A percentile compares a stretch with the other conserved stretches of the same genome.
Conservation (phyloP, 2,329 filamentous ascomycete species). For the Fusarium solani-melongenae region DNA sequence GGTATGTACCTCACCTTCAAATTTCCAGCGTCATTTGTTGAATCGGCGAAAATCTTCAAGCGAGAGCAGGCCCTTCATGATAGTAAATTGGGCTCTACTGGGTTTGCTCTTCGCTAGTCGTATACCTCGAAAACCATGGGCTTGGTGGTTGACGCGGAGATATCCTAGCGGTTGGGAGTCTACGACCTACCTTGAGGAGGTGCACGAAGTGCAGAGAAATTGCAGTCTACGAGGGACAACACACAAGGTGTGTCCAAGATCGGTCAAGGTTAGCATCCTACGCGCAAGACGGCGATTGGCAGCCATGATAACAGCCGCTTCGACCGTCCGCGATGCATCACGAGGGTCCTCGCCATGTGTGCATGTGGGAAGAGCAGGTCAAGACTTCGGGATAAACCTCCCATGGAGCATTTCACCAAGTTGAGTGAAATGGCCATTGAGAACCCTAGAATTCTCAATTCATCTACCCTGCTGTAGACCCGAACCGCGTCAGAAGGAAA, state of each 20-base stretch:
- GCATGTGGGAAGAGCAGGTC: conserved; percentile 38
- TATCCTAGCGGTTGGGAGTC: conserved; percentile 75
- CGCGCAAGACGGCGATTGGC: neutral
- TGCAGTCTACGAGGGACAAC: conserved; percentile 30
- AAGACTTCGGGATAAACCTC: conserved; percentile 77
- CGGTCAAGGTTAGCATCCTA: conserved; percentile 29
- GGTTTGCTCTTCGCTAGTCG: conserved; percentile 86
- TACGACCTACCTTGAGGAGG: conserved; percentile 36
- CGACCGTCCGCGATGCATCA: conserved; percentile 25
- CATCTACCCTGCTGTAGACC: conserved; percentile 54
- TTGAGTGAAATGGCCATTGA: conserved; percentile 79
- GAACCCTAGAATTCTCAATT: conserved; percentile 60
- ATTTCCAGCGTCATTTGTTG: conserved; percentile 75
- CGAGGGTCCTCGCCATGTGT: conserved; percentile 23
- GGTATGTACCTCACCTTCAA: conserved; percentile 86
- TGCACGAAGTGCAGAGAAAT: conserved; percentile 20
- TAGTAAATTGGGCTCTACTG: conserved; percentile 54
- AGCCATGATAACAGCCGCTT: neutral
- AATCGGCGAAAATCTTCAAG: conserved; percentile 83
- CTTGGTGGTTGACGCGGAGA: conserved; percentile 82
- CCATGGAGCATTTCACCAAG: conserved; percentile 78
- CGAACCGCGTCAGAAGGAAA: conserved; percentile 44
- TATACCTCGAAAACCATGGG: conserved; percentile 91
- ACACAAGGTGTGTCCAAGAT: conserved; percentile 8
- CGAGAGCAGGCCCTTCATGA: conserved; percentile 69